phyloP scores from a whole-genome alignment of 1,284 basidiomycete species.

The Ganoderma lingzhi region DNA sequence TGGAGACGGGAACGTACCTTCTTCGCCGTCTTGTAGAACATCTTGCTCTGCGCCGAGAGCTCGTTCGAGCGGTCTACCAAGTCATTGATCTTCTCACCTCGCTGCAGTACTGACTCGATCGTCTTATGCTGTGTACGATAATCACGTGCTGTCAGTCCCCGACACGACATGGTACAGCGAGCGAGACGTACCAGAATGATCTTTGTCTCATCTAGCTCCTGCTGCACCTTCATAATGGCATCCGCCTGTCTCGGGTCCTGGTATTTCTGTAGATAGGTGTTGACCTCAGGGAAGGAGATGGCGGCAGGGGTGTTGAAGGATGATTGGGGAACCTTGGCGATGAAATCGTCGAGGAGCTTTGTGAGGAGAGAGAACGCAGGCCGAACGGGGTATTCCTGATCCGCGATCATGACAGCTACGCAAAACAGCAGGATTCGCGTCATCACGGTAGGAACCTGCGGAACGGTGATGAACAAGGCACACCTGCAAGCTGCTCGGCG shows the following conservation, averaged over 20 bases:
- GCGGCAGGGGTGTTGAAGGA: conserved; percentile 68
- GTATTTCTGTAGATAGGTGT: conserved; percentile 90
- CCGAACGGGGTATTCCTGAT: conserved; percentile 96
- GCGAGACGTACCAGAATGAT: conserved; percentile 81
- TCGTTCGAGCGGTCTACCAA: conserved; percentile 95
- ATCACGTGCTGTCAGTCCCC: background rate
- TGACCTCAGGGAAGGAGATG: conserved; percentile 78
- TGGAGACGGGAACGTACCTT: conserved; percentile 54
- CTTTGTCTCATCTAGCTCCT: conserved; percentile 99
- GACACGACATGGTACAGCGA: background rate
- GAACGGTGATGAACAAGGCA: conserved; percentile 36
- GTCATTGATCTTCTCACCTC: conserved; percentile 98
- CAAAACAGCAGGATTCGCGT: no score
- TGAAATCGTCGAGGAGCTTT: conserved; percentile 95
- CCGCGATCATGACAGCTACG: conserved; percentile 92
- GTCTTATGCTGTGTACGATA: conserved; percentile 87
- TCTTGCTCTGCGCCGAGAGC: conserved; percentile 91
- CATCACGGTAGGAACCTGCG: background rate
- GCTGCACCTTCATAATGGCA: conserved; percentile 98
- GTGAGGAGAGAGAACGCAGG: conserved; percentile 96
- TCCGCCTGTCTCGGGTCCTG: conserved; percentile 99
- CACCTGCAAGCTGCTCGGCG: conserved; percentile 83
- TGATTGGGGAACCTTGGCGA: conserved; percentile 77
- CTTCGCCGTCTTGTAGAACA: conserved; percentile 87
- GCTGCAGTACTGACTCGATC: conserved; percentile 95